Conservation (phyloP, 306 rosid species). For the Quercus engelmannii region DNA sequence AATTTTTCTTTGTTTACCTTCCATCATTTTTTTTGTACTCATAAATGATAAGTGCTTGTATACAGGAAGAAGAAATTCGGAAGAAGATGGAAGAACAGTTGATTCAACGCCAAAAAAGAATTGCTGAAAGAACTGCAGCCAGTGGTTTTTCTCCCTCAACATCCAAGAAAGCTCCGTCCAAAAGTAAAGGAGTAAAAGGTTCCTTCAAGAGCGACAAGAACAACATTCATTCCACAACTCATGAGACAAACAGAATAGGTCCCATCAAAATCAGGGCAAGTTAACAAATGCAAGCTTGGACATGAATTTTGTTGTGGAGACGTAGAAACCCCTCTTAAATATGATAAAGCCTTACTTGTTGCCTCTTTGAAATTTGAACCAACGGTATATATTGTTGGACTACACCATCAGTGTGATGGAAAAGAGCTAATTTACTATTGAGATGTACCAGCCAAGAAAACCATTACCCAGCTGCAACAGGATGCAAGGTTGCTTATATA, state of each 20-base stretch:
- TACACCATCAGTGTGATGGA: background rate
- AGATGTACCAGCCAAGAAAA: background rate
- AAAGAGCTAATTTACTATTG: background rate
- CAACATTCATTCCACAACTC: conserved; percentile 29
- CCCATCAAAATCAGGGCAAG: conserved; percentile 38
- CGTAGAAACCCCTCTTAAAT: background rate
- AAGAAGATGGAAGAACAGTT: conserved; percentile 52
- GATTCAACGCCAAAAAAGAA: conserved; percentile 58
- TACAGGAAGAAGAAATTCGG: conserved; percentile 63
- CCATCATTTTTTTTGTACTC: background rate
- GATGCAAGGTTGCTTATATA: background rate
- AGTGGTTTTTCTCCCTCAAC: conserved; percentile 24
- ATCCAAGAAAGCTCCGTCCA: conserved; percentile 33
- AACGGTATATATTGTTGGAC: background rate
- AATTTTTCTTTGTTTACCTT: conserved; percentile 2
- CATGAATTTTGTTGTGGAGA: background rate
- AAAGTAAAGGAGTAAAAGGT: conserved; percentile 30
- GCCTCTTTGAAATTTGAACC: background rate
- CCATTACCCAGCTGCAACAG: background rate
- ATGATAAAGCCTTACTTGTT: background rate
- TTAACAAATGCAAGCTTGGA: conserved; percentile 19
- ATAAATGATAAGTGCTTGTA: conserved; percentile 19
- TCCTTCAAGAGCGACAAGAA: conserved; percentile 37
- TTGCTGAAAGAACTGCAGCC: conserved; percentile 61
- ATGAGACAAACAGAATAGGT: conserved; percentile 32